phyloP scores from a whole-genome alignment of 371 early-diverging fungal species.

The Funneliformis caledonium region DNA sequence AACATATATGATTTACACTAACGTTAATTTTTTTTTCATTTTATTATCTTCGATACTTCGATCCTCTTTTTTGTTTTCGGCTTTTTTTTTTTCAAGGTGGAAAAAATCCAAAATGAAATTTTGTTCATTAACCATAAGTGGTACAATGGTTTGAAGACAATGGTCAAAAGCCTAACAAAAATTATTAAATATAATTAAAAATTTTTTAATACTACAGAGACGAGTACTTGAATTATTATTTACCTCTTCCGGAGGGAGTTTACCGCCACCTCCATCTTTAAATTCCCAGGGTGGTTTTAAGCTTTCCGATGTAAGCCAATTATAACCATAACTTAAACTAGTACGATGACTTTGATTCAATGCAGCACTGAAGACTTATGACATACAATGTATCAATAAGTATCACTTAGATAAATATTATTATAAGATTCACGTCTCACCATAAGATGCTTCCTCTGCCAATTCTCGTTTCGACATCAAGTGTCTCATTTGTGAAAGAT shows the following conservation, averaged over 20 bases:
- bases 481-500: slow-evolving; percentile 42
- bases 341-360: neutral
- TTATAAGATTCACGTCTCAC: slow-evolving; percentile 43
- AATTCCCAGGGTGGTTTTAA: slow-evolving; percentile 28
- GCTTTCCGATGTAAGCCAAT: slow-evolving; percentile 17
- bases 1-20: slow-evolving; percentile 38
- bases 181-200: neutral
- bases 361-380: slow-evolving; percentile 34
- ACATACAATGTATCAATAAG: neutral
- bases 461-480: slow-evolving; percentile 51
- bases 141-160: slow-evolving; percentile 53
- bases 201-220: neutral
- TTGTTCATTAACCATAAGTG: slow-evolving; percentile 68
- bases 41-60: slow-evolving; percentile 68
- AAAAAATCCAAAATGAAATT: slow-evolving; percentile 86
- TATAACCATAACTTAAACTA: slow-evolving; percentile 1
- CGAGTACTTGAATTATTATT: neutral
- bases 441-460: slow-evolving; percentile 55
- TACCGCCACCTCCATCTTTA: slow-evolving; percentile 35
- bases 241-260: slow-evolving; percentile 42
- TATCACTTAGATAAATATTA: neutral
- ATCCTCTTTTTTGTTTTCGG: slow-evolving; percentile 53
- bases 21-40: slow-evolving; percentile 62
- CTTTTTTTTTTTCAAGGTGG: slow-evolving; percentile 52
- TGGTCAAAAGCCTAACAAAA: slow-evolving; percentile 56